A percentile compares a stretch with the other conserved stretches of the same genome.
Evolutionary conservation across 164 flowering plant species (phyloP).

Genomic region (Vitis rupestris): DNA sequence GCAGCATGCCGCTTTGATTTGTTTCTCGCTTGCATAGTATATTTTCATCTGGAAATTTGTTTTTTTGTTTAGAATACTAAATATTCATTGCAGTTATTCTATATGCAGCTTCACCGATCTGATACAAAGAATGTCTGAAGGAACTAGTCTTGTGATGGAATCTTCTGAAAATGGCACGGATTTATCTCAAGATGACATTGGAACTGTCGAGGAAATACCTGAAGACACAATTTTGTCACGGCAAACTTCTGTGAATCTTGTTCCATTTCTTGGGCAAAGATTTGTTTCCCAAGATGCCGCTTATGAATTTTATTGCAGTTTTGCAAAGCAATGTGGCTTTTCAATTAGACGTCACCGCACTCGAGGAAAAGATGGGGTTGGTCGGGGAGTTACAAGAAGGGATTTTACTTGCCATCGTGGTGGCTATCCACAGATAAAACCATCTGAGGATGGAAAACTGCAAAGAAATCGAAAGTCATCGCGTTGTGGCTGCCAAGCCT

Average conservation of each 20-base stretch:
- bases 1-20: too few relatives aligned
- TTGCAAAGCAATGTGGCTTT: slow-evolving; percentile 85
- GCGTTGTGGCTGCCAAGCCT: slow-evolving; percentile 85
- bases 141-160: slow-evolving; percentile 41
- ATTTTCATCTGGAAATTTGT: slow-evolving; percentile 3
- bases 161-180: slow-evolving; percentile 67
- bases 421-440: slow-evolving; percentile 74
- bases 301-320: slow-evolving; percentile 81
- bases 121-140: slow-evolving; percentile 42
- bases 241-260: slow-evolving; percentile 76
- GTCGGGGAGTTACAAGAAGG: slow-evolving; percentile 77
- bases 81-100: slow-evolving; percentile 24
- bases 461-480: slow-evolving; percentile 83
- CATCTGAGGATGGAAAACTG: slow-evolving; percentile 66
- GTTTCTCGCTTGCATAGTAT: too few relatives aligned
- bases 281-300: slow-evolving; percentile 91
- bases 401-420: slow-evolving; percentile 89
- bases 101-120: slow-evolving; percentile 17
- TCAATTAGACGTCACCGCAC: slow-evolving; percentile 87
- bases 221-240: slow-evolving; percentile 70
- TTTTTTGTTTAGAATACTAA: slow-evolving; percentile 5
- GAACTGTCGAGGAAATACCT: slow-evolving; percentile 59
- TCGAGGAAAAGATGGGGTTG: slow-evolving; percentile 82
- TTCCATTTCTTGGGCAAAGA: slow-evolving; percentile 83
- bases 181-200: slow-evolving; percentile 61